Evolutionary conservation across 1,284 basidiomycete species (phyloP), one percentile per base, ranked within the genome.

Genomic region (Thecaphora thlaspeos): DNA sequence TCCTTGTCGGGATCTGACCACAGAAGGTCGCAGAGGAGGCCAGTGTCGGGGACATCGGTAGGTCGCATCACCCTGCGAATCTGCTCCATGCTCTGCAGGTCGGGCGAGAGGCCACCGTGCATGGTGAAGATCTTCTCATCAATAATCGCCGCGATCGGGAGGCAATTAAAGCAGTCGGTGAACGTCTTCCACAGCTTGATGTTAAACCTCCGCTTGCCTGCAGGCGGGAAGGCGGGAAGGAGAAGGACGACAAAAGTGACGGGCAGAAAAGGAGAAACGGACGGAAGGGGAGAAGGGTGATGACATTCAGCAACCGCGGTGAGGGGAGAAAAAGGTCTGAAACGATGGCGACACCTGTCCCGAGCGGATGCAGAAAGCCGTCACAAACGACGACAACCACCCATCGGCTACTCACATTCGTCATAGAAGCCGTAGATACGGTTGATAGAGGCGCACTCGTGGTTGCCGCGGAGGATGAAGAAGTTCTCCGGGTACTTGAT

Each of bases 1-100:
- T 97, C 94, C 81, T 98, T 97, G 83, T 97, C 94, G 40, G 94
- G 94, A 82, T 98, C 94, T 55, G 94, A 97, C 94, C 94, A 98
- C 70, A 98, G 82, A 55, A 98, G 83, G 80, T 98, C 94, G 79
- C 92, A 97, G 42, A 98, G 85, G 51, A 97, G 83, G 90, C 92
- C 93, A 64, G 92, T 96, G 81, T 98, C 94, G 63, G 95, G 94
- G 49, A 98, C 94, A 80, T 98, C 94, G 55, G 94, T 98, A 37
- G 94, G 95, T 82, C 94, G 84, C 94, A 97, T 97, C 46, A 98
- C 93, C 79, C 94, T 86, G 79, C 95, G 85, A 83, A 98, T 98
- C 83, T 98, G 93, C 81, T 98, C 94, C 94, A 98, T 98, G 76
- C 89, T 91, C 83, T 97, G 93, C 64, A 98, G 83, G 81, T 97